Evolutionary conservation across 1,284 basidiomycete genomes (phyloP).

Genomic region (Pseudozyma thailandica): DNA sequence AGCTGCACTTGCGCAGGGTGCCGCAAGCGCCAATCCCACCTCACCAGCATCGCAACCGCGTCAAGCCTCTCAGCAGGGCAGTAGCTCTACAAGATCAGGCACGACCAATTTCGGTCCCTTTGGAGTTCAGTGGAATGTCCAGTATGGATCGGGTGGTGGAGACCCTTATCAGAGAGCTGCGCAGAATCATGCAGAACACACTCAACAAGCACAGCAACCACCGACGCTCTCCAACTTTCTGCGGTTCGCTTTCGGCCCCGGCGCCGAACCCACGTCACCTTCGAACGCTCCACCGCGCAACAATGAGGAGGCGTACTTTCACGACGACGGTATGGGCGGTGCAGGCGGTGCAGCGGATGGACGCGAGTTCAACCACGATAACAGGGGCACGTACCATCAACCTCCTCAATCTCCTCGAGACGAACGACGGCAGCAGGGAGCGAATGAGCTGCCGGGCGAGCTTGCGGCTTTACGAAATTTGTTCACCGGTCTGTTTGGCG

Average conservation of each 20-base stretch:
- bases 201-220: slow-evolving; percentile 12
- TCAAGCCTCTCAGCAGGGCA: background rate
- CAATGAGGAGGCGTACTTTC: slow-evolving; percentile 34
- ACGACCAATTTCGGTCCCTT: slow-evolving; percentile 39
- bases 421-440: background rate
- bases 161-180: slow-evolving; percentile 21
- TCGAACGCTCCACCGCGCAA: background rate
- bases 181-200: slow-evolving; percentile 21
- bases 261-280: slow-evolving; percentile 4
- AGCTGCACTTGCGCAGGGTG: slow-evolving; percentile 19
- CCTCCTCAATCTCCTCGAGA: slow-evolving; percentile 17
- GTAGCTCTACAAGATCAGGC: slow-evolving; percentile 15
- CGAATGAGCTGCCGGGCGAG: slow-evolving; percentile 44
- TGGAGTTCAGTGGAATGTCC: slow-evolving; percentile 42
- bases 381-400: slow-evolving; percentile 32
- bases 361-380: slow-evolving; percentile 59
- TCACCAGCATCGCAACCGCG: background rate
- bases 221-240: slow-evolving; percentile 46
- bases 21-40: background rate
- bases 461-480: slow-evolving; percentile 49
- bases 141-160: slow-evolving; percentile 33
- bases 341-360: slow-evolving; percentile 59
- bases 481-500: slow-evolving; percentile 55
- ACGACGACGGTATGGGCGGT: slow-evolving; percentile 64
- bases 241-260: slow-evolving; percentile 39